Conservation (phyloP, 2,329 filamentous ascomycete genomes). For the Scytalidium lignicola region DNA sequence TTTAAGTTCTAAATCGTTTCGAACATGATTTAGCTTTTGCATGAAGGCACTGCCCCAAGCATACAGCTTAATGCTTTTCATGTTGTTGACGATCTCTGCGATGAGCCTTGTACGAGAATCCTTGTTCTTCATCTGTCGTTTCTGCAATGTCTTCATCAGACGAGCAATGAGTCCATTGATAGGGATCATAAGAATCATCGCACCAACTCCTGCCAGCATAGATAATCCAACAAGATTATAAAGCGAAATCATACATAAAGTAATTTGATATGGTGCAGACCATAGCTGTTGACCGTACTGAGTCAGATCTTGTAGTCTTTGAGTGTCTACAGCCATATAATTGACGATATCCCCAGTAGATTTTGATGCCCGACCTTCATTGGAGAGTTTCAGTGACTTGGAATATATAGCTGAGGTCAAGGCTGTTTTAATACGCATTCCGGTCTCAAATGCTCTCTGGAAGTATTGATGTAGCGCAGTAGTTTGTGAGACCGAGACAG, state of each 20-base stretch:
- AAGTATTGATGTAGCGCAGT: slow-evolving; percentile 96
- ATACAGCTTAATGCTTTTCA: slow-evolving; percentile 99
- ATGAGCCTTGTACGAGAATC: slow-evolving; percentile 88
- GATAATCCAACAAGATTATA: slow-evolving; percentile 93
- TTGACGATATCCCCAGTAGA: slow-evolving; percentile 98
- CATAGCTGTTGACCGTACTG: slow-evolving; percentile 94
- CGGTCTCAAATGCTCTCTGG: slow-evolving; percentile 87
- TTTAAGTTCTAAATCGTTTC: slow-evolving; percentile 93
- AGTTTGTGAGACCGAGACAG: slow-evolving; percentile 80
- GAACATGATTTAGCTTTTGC: slow-evolving; percentile 92
- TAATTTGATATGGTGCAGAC: slow-evolving; percentile 96
- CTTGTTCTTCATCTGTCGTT: slow-evolving; percentile 99
- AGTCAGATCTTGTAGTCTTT: slow-evolving; percentile 87
- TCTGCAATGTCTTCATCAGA: slow-evolving; percentile 91
- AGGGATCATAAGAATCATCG: slow-evolving; percentile 97
- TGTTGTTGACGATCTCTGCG: slow-evolving; percentile 97
- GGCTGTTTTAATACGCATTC: slow-evolving; percentile 93
- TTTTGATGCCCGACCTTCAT: slow-evolving; percentile 83
- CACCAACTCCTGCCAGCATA: slow-evolving; percentile 90
- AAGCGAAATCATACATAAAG: slow-evolving; percentile 89
- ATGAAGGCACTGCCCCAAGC: slow-evolving; percentile 97
- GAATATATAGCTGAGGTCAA: slow-evolving; percentile 87
- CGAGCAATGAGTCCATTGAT: slow-evolving; percentile 88
- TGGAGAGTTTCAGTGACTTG: slow-evolving; percentile 85
- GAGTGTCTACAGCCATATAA: slow-evolving; percentile 97